Conservation (phyloP, 2,329 filamentous ascomycete genomes). For the Fusarium phyllophilum region DNA sequence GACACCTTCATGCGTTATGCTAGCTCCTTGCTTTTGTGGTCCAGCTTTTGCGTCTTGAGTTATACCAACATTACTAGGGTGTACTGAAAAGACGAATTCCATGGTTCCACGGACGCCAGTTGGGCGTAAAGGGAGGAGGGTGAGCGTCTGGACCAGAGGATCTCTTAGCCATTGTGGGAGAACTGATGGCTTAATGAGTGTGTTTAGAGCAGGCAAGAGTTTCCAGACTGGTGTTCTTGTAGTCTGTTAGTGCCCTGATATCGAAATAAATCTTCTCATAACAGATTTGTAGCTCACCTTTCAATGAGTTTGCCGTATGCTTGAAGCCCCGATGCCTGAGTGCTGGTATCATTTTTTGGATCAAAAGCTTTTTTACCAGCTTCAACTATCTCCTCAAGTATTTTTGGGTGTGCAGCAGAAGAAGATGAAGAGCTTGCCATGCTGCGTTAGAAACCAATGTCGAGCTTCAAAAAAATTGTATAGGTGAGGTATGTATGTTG, state of each 20-base stretch:
- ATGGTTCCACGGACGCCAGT: slow-evolving; percentile 74
- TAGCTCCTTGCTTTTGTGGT: slow-evolving; percentile 67
- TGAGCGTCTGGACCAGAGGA: slow-evolving; percentile 66
- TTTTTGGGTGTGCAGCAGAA: slow-evolving; percentile 40
- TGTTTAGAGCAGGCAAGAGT: slow-evolving; percentile 70
- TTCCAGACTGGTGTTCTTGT: slow-evolving; percentile 56
- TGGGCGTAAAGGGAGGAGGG: slow-evolving; percentile 67
- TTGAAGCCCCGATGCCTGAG: slow-evolving; percentile 48
- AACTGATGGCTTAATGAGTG: slow-evolving; percentile 69
- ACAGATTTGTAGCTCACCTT: slow-evolving; percentile 51
- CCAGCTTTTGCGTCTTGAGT: slow-evolving; percentile 51
- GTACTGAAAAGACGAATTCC: slow-evolving; percentile 77
- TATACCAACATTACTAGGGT: slow-evolving; percentile 62
- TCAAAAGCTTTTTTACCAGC: slow-evolving; percentile 61
- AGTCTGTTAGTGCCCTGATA: slow-evolving; percentile 7
- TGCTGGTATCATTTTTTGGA: slow-evolving; percentile 51
- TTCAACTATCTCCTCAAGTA: slow-evolving; percentile 51
- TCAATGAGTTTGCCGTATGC: slow-evolving; percentile 61
- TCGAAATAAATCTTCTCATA: neutral
- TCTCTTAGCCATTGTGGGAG: slow-evolving; percentile 69
- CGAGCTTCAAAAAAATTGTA: neutral
- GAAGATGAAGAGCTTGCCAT: slow-evolving; percentile 45
- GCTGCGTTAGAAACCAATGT: neutral
- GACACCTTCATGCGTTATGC: slow-evolving; percentile 75
- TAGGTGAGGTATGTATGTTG: neutral